Conservation (phyloP, 495 filamentous ascomycete species). For the Barbatosphaeria neglecta region DNA sequence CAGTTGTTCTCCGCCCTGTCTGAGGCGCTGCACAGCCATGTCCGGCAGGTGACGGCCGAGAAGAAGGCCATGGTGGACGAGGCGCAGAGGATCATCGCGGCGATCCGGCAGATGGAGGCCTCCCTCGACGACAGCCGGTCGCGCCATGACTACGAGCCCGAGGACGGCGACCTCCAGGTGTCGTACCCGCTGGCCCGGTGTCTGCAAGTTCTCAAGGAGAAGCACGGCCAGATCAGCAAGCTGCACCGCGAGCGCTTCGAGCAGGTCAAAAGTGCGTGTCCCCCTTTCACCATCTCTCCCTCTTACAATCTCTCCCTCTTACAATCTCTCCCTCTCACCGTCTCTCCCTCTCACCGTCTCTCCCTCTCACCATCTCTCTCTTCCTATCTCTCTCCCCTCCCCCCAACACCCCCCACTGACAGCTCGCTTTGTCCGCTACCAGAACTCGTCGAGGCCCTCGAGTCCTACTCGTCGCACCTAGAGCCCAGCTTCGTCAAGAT, state of each 20-base stretch:
- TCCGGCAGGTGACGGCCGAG: constrained; percentile 67
- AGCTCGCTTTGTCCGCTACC: not conserved
- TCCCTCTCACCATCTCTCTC: no score
- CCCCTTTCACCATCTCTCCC: not conserved
- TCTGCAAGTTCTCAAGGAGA: constrained; percentile 69
- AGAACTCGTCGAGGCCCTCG: constrained; percentile 88
- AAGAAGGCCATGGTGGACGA: constrained; percentile 80
- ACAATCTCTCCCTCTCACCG: no score
- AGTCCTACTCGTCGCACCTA: constrained; percentile 90
- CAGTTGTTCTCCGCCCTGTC: constrained; percentile 82
- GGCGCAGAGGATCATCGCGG: constrained; percentile 71
- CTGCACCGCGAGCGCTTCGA: constrained; percentile 83
- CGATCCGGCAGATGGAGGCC: constrained; percentile 84
- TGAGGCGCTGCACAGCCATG: constrained; percentile 74
- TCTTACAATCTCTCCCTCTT: no score
- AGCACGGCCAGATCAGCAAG: constrained; percentile 65
- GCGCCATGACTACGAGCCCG: constrained; percentile 39
- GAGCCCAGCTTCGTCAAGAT: constrained; percentile 76
- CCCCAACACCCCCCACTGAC: constrained; percentile 3
- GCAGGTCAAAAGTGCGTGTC: constrained; percentile 74
- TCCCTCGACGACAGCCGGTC: constrained; percentile 66
- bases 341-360: no score
- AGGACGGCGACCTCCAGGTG: constrained; percentile 55
- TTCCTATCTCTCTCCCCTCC: not conserved
- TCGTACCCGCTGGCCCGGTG: constrained; percentile 73